Evolutionary conservation across 2,329 filamentous ascomycete species (phyloP).

Genomic region (Arachnopeziza araneosa): DNA sequence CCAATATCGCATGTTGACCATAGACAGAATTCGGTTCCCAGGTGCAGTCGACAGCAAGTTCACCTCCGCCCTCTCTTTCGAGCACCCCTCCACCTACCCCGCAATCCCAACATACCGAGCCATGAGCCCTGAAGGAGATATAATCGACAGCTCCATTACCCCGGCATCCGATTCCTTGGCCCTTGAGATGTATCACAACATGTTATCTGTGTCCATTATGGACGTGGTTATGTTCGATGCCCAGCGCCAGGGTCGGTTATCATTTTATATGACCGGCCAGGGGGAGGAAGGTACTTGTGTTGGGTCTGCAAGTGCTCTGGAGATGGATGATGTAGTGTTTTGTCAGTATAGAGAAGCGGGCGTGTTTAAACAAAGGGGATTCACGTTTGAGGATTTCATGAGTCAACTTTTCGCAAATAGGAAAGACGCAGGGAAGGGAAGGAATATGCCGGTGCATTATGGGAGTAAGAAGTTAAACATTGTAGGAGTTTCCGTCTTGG

Average conservation of each 20-base stretch:
- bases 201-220: slow-evolving; percentile 74
- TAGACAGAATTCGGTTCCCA: slow-evolving; percentile 60
- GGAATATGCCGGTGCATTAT: slow-evolving; percentile 98
- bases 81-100: slow-evolving; percentile 63
- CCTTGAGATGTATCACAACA: slow-evolving; percentile 43
- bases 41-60: slow-evolving; percentile 96
- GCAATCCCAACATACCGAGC: slow-evolving; percentile 89
- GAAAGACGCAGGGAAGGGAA: slow-evolving; percentile 71
- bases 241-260: slow-evolving; percentile 62
- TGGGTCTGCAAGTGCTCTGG: slow-evolving; percentile 77
- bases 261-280: slow-evolving; percentile 79
- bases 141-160: slow-evolving; percentile 63
- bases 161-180: slow-evolving; percentile 37
- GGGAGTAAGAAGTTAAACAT: slow-evolving; percentile 80
- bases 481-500: slow-evolving; percentile 42
- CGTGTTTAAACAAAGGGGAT: slow-evolving; percentile 84
- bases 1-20: slow-evolving; percentile 30
- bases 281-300: slow-evolving; percentile 76
- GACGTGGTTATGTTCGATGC: slow-evolving; percentile 98
- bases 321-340: slow-evolving; percentile 84
- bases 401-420: slow-evolving; percentile 86
- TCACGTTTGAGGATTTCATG: slow-evolving; percentile 87
- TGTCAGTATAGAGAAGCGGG: slow-evolving; percentile 93
- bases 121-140: slow-evolving; percentile 79
- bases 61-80: slow-evolving; percentile 72